Conservation (phyloP, 306 rosid species). For the Rubus parviflorus region DNA sequence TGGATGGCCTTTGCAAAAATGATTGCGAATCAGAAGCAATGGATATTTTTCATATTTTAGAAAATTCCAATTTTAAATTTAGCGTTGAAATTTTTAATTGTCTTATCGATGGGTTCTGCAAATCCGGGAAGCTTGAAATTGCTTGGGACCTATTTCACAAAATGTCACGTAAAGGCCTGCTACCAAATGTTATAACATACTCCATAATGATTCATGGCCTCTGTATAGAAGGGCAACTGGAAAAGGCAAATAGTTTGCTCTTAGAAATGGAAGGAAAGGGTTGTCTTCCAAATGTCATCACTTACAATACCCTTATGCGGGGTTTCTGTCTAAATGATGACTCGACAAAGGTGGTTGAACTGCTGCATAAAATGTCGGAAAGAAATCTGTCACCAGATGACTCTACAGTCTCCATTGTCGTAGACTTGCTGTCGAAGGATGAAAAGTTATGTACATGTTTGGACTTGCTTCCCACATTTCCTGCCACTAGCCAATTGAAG, state of each 20-base stretch:
- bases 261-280: conserved; percentile 39
- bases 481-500: background rate
- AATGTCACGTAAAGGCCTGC: conserved; percentile 24
- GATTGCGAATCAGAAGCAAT: conserved; percentile 34
- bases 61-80: conserved; percentile 23
- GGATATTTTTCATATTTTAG: conserved; percentile 33
- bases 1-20: conserved; percentile 49
- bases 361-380: conserved; percentile 43
- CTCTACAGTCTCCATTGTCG: conserved; percentile 31
- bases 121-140: conserved; percentile 31
- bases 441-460: conserved; percentile 33
- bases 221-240: conserved; percentile 38
- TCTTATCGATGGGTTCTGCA: conserved; percentile 36
- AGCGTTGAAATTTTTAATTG: conserved; percentile 15
- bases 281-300: conserved; percentile 36
- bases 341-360: conserved; percentile 37
- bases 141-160: conserved; percentile 37
- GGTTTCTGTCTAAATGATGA: conserved; percentile 40
- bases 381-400: conserved; percentile 39
- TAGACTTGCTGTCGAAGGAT: conserved; percentile 37
- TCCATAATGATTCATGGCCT: conserved; percentile 42
- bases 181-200: conserved; percentile 34
- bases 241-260: conserved; percentile 43
- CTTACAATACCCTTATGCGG: conserved; percentile 38
- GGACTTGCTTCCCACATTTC: conserved; percentile 45